Conservation (phyloP, 2,329 filamentous ascomycete genomes). For the Hypoxylon sp. region DNA sequence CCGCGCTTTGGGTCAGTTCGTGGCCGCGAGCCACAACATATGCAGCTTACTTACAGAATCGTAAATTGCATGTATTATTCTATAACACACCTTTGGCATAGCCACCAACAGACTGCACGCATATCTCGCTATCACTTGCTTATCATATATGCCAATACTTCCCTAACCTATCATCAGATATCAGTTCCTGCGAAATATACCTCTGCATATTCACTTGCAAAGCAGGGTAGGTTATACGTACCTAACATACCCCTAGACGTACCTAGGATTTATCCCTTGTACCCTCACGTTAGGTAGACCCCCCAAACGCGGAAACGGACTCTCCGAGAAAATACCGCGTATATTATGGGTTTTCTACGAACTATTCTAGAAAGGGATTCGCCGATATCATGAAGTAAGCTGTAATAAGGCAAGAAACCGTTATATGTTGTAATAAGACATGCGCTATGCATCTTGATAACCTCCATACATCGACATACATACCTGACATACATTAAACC, state of each 20-base stretch:
- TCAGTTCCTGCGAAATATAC: background rate
- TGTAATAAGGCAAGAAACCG: slow-evolving; percentile 2
- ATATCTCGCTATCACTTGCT: slow-evolving; percentile 9
- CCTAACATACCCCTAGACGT: background rate
- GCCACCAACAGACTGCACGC: slow-evolving; percentile 6
- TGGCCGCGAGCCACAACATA: slow-evolving; percentile 9
- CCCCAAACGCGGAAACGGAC: background rate
- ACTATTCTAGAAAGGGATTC: background rate
- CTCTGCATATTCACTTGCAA: background rate
- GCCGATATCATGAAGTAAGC: slow-evolving; percentile 8
- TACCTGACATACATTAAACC: background rate
- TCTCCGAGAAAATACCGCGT: background rate
- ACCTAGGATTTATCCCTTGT: background rate
- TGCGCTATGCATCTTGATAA: slow-evolving; percentile 9
- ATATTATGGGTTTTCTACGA: background rate
- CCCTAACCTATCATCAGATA: slow-evolving; percentile 3
- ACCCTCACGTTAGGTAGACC: background rate
- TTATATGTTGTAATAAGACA: slow-evolving; percentile 30
- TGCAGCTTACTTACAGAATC: slow-evolving; percentile 33
- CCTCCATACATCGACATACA: background rate
- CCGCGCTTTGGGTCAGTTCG: slow-evolving; percentile 2
- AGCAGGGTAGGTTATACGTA: background rate
- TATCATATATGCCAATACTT: background rate
- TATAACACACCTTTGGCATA: slow-evolving; percentile 3
- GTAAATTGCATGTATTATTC: slow-evolving; percentile 11